phyloP scores from a whole-genome alignment of 2,329 filamentous ascomycete genomes.

The Parascedosporium putredinis region DNA sequence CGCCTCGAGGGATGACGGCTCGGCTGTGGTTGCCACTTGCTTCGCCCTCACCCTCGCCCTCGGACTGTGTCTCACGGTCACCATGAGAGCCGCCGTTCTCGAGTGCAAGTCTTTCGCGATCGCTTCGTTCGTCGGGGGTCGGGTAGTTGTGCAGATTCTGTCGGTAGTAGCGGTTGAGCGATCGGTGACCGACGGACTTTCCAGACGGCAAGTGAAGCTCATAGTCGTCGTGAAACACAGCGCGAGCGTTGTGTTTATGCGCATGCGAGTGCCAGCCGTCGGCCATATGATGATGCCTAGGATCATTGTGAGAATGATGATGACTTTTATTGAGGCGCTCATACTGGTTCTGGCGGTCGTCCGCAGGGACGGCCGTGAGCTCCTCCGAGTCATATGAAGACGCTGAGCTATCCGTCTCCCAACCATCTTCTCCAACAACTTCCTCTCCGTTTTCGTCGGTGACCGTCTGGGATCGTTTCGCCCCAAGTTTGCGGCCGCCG shows the following conservation, averaged over 20 bases:
- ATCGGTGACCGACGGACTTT: constrained; percentile 80
- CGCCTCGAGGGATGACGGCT: constrained; percentile 54
- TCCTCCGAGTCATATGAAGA: constrained; percentile 83
- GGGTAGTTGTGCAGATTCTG: constrained; percentile 87
- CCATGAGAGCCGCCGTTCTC: constrained; percentile 11
- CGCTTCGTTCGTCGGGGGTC: constrained; percentile 62
- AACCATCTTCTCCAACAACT: constrained; percentile 58
- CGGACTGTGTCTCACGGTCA: not conserved
- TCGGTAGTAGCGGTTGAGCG: constrained; percentile 76
- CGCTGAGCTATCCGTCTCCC: constrained; percentile 91
- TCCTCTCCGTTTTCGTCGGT: constrained; percentile 39
- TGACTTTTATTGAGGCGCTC: constrained; percentile 61
- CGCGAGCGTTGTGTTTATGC: constrained; percentile 56
- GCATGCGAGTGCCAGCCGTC: constrained; percentile 78
- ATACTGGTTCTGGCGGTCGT: constrained; percentile 60
- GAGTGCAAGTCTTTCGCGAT: constrained; percentile 40
- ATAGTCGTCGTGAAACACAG: constrained; percentile 84
- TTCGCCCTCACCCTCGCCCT: constrained; percentile 26
- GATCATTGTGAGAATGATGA: constrained; percentile 64
- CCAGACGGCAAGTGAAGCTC: constrained; percentile 90
- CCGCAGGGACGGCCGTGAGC: constrained; percentile 67
- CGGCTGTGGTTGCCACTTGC: constrained; percentile 31
- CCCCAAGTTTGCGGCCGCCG: constrained; percentile 61
- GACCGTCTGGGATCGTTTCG: constrained; percentile 42
- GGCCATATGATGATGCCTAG: constrained; percentile 60